Conservation (phyloP, 73 alveolate species). For the Paramecium caudatum region DNA sequence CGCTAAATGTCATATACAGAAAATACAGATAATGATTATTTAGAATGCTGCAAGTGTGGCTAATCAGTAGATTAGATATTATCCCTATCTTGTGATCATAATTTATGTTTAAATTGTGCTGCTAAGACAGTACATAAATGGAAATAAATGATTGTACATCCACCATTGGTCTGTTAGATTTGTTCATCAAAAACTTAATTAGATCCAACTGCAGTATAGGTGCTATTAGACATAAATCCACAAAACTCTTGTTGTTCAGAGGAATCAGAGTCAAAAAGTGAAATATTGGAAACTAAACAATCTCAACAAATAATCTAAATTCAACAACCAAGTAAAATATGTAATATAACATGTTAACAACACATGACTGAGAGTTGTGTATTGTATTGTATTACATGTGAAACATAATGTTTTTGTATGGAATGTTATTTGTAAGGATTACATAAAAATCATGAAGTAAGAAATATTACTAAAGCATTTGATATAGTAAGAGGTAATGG, state of each 20-base stretch:
- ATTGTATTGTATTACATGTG: slow-evolving; percentile 71
- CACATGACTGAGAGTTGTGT: slow-evolving; percentile 49
- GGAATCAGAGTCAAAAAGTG: slow-evolving; percentile 5
- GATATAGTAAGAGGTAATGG: slow-evolving; percentile 39
- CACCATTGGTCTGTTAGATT: slow-evolving; percentile 65
- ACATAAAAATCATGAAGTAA: slow-evolving; percentile 76
- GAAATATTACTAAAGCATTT: slow-evolving; percentile 69
- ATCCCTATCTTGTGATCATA: slow-evolving; percentile 68
- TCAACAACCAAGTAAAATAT: not conserved
- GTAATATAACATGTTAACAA: slow-evolving; percentile 38
- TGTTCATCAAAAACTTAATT: slow-evolving; percentile 63
- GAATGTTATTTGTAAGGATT: slow-evolving; percentile 72
- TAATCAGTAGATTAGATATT: slow-evolving; percentile 62
- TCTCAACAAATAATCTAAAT: not conserved
- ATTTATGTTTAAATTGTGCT: slow-evolving; percentile 72
- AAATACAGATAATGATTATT: slow-evolving; percentile 41
- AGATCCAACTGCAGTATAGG: slow-evolving; percentile 66
- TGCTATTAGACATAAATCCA: slow-evolving; percentile 48
- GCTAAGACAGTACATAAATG: slow-evolving; percentile 45
- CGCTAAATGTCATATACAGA: slow-evolving; percentile 55
- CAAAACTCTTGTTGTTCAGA: slow-evolving; percentile 24
- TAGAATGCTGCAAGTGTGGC: slow-evolving; percentile 72
- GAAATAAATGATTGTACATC: not conserved
- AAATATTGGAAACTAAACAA: slow-evolving; percentile 28
- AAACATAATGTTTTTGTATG: slow-evolving; percentile 72